phyloP scores from a whole-genome alignment of 2,329 filamentous ascomycete genomes.

The Nemania sp. region DNA sequence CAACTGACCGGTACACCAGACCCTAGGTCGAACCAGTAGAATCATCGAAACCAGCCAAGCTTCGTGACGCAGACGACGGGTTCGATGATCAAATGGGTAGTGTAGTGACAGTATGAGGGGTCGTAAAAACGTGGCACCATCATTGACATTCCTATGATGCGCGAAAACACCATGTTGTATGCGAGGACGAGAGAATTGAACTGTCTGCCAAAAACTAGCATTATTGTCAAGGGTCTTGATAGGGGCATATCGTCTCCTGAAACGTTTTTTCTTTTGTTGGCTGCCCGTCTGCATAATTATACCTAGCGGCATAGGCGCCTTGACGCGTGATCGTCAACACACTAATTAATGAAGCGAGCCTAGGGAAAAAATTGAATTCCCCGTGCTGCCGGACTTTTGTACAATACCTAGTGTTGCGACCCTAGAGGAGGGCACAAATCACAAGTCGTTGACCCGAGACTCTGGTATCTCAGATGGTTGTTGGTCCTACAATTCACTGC shows the following conservation, averaged over 20 bases:
- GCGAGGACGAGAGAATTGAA: background rate
- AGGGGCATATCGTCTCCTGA: conserved; percentile 17
- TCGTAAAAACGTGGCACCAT: conserved; percentile 17
- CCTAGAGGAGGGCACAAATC: no score
- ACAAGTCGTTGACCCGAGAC: no score
- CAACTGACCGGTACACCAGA: conserved; percentile 18
- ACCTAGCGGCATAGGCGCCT: no score
- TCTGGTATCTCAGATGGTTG: no score
- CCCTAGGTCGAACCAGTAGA: conserved; percentile 10
- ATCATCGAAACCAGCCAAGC: conserved; percentile 17
- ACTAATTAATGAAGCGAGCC: conserved; percentile 7
- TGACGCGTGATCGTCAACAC: conserved; percentile 26
- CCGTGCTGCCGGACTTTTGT: no score
- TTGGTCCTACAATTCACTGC: no score
- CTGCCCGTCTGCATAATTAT: conserved; percentile 29
- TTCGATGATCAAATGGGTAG: background rate
- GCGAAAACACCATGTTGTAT: conserved; percentile 6
- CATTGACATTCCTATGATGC: background rate
- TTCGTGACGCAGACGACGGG: conserved; percentile 5
- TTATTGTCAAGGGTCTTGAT: conserved; percentile 3
- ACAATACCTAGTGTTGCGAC: no score
- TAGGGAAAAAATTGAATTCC: no score
- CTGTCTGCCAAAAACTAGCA: background rate
- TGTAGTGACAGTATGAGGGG: background rate
- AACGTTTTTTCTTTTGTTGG: conserved; percentile 22